Percentiles rank a stretch among this genome's conserved stretches.
phyloP scores from a whole-genome alignment of 768 basidiomycete genomes.

The Mycena amicta region DNA sequence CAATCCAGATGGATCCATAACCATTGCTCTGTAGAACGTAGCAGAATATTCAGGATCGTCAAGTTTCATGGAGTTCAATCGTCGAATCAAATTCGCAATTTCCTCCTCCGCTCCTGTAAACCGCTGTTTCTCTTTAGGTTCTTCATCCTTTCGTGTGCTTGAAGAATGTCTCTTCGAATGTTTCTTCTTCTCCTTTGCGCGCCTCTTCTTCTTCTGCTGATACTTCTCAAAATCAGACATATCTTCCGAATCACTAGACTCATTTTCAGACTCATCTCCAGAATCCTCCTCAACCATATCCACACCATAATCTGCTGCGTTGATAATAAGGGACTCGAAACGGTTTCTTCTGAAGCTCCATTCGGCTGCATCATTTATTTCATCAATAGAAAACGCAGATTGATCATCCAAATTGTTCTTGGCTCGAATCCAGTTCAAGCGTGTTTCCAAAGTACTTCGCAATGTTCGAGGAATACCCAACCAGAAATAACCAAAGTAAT shows the following conservation, averaged over 20 bases:
- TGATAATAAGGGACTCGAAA: slow-evolving; percentile 1
- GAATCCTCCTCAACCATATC: slow-evolving; percentile 3
- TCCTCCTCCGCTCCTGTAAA: background rate
- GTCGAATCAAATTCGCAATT: slow-evolving; percentile 11
- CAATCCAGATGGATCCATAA: slow-evolving; percentile 3
- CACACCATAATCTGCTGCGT: background rate
- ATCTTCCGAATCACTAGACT: background rate
- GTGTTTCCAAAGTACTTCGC: background rate
- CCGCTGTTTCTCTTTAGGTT: background rate
- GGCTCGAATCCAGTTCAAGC: background rate
- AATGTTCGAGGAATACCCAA: slow-evolving; percentile 1
- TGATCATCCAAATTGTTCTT: background rate
- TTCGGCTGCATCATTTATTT: slow-evolving; percentile 7
- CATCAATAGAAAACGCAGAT: background rate
- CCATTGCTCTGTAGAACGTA: slow-evolving; percentile 13
- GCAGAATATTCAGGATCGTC: slow-evolving; percentile 19
- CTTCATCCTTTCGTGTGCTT: background rate
- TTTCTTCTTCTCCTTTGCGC: background rate
- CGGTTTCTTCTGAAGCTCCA: slow-evolving; percentile 7
- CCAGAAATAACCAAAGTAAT: slow-evolving; percentile 9
- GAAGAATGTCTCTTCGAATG: background rate
- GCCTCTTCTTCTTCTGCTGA: slow-evolving; percentile 2
- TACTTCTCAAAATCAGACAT: slow-evolving; percentile 4
- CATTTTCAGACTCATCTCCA: background rate
- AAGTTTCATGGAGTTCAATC: slow-evolving; percentile 13